Conservation (phyloP, 306 rosid genomes). For the Rosa rugosa region DNA sequence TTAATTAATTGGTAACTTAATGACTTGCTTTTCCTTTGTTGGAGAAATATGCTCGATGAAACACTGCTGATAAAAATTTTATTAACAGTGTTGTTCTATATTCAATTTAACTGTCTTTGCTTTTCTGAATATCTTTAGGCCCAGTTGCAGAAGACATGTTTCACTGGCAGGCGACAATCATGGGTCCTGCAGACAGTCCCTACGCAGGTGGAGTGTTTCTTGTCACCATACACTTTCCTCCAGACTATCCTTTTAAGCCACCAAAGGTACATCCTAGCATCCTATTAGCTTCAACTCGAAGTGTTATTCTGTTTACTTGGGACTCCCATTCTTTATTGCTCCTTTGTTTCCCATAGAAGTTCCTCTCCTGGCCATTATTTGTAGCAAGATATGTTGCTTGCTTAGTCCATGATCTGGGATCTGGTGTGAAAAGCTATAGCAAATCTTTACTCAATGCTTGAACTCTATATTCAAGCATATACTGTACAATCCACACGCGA, state of each 20-base stretch:
- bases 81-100: neutral
- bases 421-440: neutral
- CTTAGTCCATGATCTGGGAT: neutral
- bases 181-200: slow-evolving; percentile 81
- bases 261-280: slow-evolving; percentile 44
- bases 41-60: neutral
- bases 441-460: neutral
- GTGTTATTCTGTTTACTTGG: slow-evolving; percentile 4
- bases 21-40: neutral
- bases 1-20: neutral
- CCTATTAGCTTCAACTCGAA: neutral
- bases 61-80: neutral
- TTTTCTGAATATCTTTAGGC: slow-evolving; percentile 36
- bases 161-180: slow-evolving; percentile 67
- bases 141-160: slow-evolving; percentile 71
- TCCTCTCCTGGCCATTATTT: neutral
- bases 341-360: neutral
- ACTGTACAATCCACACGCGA: neutral
- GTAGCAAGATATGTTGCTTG: neutral
- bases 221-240: slow-evolving; percentile 64
- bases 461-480: neutral
- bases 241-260: slow-evolving; percentile 59
- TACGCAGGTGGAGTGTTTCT: slow-evolving; percentile 67
- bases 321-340: neutral
- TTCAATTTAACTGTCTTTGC: slow-evolving; percentile 21